Percentiles rank a stretch among this genome's conserved stretches.
phyloP scores from a whole-genome alignment of 2,329 filamentous ascomycete genomes.

The Neocatenulostroma microsporum region DNA sequence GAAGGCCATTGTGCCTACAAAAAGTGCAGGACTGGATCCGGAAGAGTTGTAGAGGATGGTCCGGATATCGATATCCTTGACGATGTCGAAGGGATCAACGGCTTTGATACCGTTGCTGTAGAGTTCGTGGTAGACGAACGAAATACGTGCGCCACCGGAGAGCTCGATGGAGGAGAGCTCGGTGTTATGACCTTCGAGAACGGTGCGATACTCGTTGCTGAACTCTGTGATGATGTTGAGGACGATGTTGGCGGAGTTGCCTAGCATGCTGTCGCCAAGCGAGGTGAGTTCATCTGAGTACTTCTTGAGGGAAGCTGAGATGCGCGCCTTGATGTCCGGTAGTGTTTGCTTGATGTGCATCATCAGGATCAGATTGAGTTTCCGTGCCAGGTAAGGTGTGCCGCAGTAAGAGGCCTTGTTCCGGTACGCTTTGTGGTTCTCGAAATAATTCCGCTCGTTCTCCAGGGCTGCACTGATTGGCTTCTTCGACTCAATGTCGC shows the following conservation, averaged over 20 bases:
- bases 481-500: conserved; percentile 98
- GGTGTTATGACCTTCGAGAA: conserved; percentile 92
- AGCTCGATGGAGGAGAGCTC: conserved; percentile 91
- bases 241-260: conserved; percentile 92
- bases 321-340: conserved; percentile 95
- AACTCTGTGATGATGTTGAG: conserved; percentile 99
- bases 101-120: conserved; percentile 98
- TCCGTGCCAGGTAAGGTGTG: conserved; percentile 91
- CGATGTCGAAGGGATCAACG: conserved; percentile 91
- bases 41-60: conserved; percentile 98
- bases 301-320: conserved; percentile 87
- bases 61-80: conserved; percentile 96
- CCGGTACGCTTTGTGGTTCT: conserved; percentile 95
- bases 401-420: conserved; percentile 99
- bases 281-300: conserved; percentile 74
- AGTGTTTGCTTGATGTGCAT: conserved; percentile 99
- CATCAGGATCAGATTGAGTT: conserved; percentile 98
- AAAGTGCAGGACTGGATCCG: conserved; percentile 92
- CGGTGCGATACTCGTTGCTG: conserved; percentile 92
- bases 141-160: conserved; percentile 94
- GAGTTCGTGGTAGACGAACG: conserved; percentile 97
- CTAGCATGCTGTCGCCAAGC: conserved; percentile 88
- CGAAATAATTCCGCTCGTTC: conserved; percentile 93
- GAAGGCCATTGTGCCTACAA: conserved; percentile 96
- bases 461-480: conserved; percentile 84